Conservation (phyloP, 768 basidiomycete genomes). For the Mycena pura region DNA sequence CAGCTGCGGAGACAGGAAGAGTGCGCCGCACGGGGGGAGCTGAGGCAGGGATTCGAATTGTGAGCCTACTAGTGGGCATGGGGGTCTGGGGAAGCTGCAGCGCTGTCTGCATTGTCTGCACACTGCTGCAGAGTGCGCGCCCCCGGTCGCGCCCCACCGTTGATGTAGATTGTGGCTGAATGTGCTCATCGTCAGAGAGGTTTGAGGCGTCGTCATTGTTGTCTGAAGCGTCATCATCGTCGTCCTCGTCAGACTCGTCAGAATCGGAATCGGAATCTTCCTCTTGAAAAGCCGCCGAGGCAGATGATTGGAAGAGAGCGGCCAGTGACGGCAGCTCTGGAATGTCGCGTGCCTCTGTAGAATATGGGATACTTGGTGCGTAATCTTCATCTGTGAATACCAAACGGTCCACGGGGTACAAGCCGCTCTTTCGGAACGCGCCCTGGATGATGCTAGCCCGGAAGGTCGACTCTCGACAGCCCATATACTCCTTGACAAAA, state of each 20-base stretch:
- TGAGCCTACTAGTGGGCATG: too few species aligned
- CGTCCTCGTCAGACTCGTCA: not conserved
- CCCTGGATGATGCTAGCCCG: constrained; percentile 17
- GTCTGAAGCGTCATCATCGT: not conserved
- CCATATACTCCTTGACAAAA: constrained; percentile 39
- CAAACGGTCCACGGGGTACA: constrained; percentile 28
- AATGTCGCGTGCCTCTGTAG: not conserved
- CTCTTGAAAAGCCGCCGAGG: not conserved
- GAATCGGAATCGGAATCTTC: not conserved
- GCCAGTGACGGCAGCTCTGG: not conserved
- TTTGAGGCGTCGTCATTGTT: not conserved
- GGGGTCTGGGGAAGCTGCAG: too few species aligned
- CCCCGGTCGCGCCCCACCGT: too few species aligned
- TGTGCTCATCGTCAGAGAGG: not conserved
- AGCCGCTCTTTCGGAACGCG: constrained; percentile 32
- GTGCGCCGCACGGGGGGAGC: too few species aligned
- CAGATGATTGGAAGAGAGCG: not conserved
- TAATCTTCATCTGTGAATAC: constrained; percentile 31
- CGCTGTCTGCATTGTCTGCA: too few species aligned
- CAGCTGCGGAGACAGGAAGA: not conserved
- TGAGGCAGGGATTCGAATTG: too few species aligned
- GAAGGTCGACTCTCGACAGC: constrained; percentile 25
- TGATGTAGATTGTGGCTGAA: too few species aligned
- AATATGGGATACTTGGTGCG: constrained; percentile 26
- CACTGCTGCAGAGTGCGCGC: too few species aligned